Conservation (phyloP, 805 yeast genomes). For the Phaffomyces thermotolerans region DNA sequence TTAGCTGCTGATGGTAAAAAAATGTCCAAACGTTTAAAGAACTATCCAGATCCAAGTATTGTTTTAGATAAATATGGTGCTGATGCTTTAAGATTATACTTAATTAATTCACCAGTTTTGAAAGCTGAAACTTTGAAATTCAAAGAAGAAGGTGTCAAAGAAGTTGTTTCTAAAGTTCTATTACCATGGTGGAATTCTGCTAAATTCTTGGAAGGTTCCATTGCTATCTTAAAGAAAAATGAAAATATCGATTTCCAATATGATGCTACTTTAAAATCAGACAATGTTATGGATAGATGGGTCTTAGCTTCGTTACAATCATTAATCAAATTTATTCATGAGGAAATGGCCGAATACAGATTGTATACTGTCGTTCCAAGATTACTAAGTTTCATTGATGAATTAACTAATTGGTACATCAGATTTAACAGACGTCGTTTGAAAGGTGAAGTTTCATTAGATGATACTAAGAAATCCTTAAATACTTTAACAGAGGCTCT, state of each 20-base stretch:
- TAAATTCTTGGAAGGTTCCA: constrained; percentile 94
- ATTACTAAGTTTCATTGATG: constrained; percentile 80
- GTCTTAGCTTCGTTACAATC: constrained; percentile 93
- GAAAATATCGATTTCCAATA: constrained; percentile 64
- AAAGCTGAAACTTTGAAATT: constrained; percentile 95
- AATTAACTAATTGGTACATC: constrained; percentile 97
- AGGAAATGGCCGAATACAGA: constrained; percentile 85
- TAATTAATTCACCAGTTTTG: constrained; percentile 95
- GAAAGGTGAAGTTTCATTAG: constrained; percentile 86
- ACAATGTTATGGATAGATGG: constrained; percentile 97
- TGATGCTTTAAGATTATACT: constrained; percentile 91
- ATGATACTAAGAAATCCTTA: constrained; percentile 79
- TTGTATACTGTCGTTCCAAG: constrained; percentile 95
- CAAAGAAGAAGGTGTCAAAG: constrained; percentile 98
- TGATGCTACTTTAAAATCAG: constrained; percentile 56
- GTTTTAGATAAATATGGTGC: constrained; percentile 91
- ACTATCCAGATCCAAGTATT: constrained; percentile 89
- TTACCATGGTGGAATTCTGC: constrained; percentile 98
- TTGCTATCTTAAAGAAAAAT: constrained; percentile 74
- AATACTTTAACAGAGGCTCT: constrained; percentile 89
- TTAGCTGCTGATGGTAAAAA: constrained; percentile 97
- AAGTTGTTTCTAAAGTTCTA: constrained; percentile 90
- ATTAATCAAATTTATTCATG: constrained; percentile 74
- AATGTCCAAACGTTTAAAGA: constrained; percentile 97
- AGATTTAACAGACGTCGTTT: constrained; percentile 97